Evolutionary conservation across 1,284 basidiomycete species (phyloP).

Genomic region (Salmacisia buchloeana): DNA sequence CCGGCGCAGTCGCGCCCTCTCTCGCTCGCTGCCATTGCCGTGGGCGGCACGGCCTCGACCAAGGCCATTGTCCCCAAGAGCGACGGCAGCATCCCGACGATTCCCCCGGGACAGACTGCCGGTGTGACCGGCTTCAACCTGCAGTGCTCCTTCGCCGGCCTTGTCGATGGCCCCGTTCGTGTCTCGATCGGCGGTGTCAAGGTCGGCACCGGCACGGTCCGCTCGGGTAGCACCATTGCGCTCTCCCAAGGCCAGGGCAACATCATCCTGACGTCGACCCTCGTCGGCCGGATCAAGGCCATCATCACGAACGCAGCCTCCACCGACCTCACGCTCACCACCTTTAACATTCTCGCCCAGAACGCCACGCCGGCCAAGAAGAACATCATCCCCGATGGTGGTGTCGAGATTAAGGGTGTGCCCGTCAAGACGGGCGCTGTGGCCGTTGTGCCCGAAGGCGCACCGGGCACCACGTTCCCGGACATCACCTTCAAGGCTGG

Average conservation of each 20-base stretch:
- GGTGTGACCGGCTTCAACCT: slow-evolving; percentile 6
- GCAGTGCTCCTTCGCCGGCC: slow-evolving; percentile 3
- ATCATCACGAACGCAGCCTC: neutral
- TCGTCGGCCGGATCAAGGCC: neutral
- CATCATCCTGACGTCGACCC: neutral
- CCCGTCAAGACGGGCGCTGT: neutral
- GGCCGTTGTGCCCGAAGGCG: neutral
- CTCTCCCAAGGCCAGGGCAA: slow-evolving; percentile 1
- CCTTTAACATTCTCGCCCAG: neutral
- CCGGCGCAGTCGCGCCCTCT: slow-evolving; percentile 1
- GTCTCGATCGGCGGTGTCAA: slow-evolving; percentile 6
- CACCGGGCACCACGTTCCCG: neutral
- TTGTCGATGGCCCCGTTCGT: slow-evolving; percentile 5
- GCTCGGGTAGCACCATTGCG: neutral
- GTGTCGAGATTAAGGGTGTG: neutral
- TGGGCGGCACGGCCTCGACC: neutral
- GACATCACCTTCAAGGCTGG: slow-evolving; percentile 4
- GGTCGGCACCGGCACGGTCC: neutral
- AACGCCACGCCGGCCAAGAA: neutral
- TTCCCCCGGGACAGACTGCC: neutral
- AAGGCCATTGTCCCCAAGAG: slow-evolving; percentile 3
- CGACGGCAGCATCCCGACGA: slow-evolving; percentile 4
- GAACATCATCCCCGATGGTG: slow-evolving; percentile 2
- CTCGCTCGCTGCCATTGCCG: neutral
- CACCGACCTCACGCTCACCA: neutral